These are phyloP conservation scores for Xylaria sp. DNA, from an alignment of 2,329 filamentous ascomycete genomes.

Conservation along the genomic window DNA sequence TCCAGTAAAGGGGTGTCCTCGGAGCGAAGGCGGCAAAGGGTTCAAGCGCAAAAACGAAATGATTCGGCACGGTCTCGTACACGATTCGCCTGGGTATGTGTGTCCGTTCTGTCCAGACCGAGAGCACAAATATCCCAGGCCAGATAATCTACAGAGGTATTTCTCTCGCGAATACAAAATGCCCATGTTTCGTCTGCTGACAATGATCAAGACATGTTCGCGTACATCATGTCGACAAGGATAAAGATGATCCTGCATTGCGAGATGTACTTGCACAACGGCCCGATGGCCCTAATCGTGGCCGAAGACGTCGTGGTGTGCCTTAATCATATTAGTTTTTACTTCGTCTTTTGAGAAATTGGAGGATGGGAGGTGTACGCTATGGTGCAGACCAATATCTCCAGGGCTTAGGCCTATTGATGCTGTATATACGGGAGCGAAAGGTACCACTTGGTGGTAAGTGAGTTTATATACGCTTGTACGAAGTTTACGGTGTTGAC, in stretches of 20 bases:
- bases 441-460: constrained; percentile 2
- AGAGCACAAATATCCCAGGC: constrained; percentile 93
- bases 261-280: constrained; percentile 87
- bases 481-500: constrained; percentile 17
- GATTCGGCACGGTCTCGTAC: constrained; percentile 84
- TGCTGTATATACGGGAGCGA: constrained; percentile 30
- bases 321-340: constrained; percentile 42
- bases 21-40: constrained; percentile 71
- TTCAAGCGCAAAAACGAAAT: constrained; percentile 80
- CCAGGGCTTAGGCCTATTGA: constrained; percentile 28
- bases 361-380: constrained; percentile 7
- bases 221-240: constrained; percentile 89
- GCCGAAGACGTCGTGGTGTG: constrained; percentile 74
- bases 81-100: constrained; percentile 92
- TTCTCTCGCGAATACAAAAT: constrained; percentile 15
- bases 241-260: constrained; percentile 84
- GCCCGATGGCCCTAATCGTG: constrained; percentile 83
- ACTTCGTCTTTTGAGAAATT: constrained; percentile 4
- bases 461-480: constrained; percentile 23
- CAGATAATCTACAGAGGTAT: constrained; percentile 94
- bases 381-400: constrained; percentile 25
- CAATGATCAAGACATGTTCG: constrained; percentile 77
- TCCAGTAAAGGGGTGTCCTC: constrained; percentile 68
- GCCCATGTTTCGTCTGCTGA: constrained; percentile 27
- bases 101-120: constrained; percentile 95